phyloP scores from a whole-genome alignment of 805 yeast genomes.

The Debaryomyces tyrocola region DNA sequence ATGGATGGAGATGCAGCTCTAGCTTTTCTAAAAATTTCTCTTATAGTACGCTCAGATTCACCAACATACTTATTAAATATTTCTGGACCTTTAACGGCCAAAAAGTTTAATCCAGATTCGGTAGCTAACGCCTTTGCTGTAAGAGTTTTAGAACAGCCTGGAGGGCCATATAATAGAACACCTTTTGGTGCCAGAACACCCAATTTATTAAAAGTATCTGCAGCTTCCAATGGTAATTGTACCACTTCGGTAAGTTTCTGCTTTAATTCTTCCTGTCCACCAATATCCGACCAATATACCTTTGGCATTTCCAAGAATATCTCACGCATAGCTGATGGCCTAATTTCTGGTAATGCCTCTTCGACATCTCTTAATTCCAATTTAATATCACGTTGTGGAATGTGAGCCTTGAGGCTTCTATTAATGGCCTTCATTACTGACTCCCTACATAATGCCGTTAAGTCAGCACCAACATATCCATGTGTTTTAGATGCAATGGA shows the following conservation, averaged over 20 bases:
- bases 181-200: conserved; percentile 95
- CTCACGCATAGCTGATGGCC: conserved; percentile 98
- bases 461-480: conserved; percentile 97
- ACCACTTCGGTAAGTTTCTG: conserved; percentile 84
- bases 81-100: conserved; percentile 97
- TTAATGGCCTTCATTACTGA: conserved; percentile 82
- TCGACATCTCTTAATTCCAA: conserved; percentile 62
- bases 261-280: conserved; percentile 88
- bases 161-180: conserved; percentile 91
- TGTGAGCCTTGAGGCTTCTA: conserved; percentile 44
- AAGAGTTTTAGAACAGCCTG: conserved; percentile 94
- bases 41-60: conserved; percentile 88
- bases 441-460: conserved; percentile 84
- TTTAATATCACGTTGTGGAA: conserved; percentile 37
- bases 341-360: conserved; percentile 69
- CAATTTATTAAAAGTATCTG: conserved; percentile 68
- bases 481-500: conserved; percentile 76
- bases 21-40: conserved; percentile 91
- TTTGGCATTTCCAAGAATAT: conserved; percentile 92
- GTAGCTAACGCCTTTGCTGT: conserved; percentile 96
- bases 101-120: conserved; percentile 88
- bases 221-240: conserved; percentile 83
- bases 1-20: conserved; percentile 94
- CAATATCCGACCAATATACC: conserved; percentile 91
- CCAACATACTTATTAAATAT: conserved; percentile 94